Conservation (phyloP, 495 filamentous ascomycete genomes). For the Apiosordaria backusii region DNA sequence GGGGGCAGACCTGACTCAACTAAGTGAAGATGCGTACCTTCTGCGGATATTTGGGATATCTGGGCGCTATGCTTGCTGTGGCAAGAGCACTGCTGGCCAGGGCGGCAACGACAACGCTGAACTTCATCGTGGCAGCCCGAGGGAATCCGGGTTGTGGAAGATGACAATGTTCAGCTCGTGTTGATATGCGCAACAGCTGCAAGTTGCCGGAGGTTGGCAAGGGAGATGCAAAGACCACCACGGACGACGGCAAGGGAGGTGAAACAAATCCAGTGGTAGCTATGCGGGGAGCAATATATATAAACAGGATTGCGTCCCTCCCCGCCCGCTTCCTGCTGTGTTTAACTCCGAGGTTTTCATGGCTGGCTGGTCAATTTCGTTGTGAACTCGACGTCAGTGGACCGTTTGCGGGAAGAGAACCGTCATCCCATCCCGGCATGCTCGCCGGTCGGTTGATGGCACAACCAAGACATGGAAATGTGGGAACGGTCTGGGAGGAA, state of each 20-base stretch:
- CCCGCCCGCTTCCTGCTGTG: not conserved
- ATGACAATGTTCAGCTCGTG: not conserved
- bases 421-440: slow-evolving; percentile 1
- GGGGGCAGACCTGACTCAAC: not conserved
- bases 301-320: not conserved
- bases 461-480: not conserved
- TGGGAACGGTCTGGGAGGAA: not conserved
- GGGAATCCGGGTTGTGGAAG: not conserved
- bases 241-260: not conserved
- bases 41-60: not conserved
- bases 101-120: slow-evolving; percentile 17
- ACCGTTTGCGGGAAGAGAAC: not conserved
- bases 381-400: not conserved
- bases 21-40: slow-evolving; percentile 3
- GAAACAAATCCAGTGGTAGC: not conserved
- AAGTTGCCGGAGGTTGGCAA: not conserved
- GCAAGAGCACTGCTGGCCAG: slow-evolving; percentile 21
- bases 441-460: not conserved
- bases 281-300: slow-evolving; percentile 7
- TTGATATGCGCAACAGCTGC: not conserved
- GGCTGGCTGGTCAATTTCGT: not conserved
- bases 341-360: not conserved
- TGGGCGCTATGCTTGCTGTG: slow-evolving; percentile 16
- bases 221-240: slow-evolving; percentile 1
- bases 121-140: slow-evolving; percentile 20